These are phyloP conservation scores for Arthrocladium fulminans DNA, from an alignment of 2,329 filamentous ascomycete genomes.

Conservation along the genomic window DNA sequence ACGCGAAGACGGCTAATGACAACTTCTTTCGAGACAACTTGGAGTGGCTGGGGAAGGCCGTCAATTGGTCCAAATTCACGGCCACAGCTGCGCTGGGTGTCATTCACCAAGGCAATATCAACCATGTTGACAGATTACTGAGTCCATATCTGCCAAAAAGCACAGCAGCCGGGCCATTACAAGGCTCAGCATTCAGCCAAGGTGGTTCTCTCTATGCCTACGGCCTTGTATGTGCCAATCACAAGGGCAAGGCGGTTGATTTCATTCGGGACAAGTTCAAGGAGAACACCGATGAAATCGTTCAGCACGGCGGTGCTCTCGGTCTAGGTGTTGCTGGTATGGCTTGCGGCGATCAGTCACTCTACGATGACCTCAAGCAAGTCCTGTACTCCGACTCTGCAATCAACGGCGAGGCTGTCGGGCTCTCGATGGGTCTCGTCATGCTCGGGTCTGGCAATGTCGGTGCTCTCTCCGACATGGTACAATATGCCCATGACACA, in stretches of 20 bases:
- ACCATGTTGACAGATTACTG: slow-evolving; percentile 83
- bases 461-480: slow-evolving; percentile 90
- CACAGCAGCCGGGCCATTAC: slow-evolving; percentile 51
- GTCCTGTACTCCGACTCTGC: slow-evolving; percentile 91
- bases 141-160: slow-evolving; percentile 86
- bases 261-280: slow-evolving; percentile 39
- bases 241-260: slow-evolving; percentile 71
- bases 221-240: slow-evolving; percentile 93
- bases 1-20: slow-evolving; percentile 94
- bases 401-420: slow-evolving; percentile 92
- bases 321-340: slow-evolving; percentile 95
- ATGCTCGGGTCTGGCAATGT: slow-evolving; percentile 98
- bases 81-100: slow-evolving; percentile 93
- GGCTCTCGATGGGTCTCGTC: slow-evolving; percentile 90
- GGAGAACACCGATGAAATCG: slow-evolving; percentile 60
- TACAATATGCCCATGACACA: slow-evolving; percentile 93
- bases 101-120: slow-evolving; percentile 90
- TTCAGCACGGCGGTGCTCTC: slow-evolving; percentile 91
- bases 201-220: slow-evolving; percentile 93
- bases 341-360: slow-evolving; percentile 82
- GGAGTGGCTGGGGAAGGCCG: slow-evolving; percentile 95
- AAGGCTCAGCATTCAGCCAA: slow-evolving; percentile 88
- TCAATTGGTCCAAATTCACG: slow-evolving; percentile 99
- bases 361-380: slow-evolving; percentile 82
- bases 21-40: slow-evolving; percentile 98